Conservation (phyloP, 768 basidiomycete genomes). For the Trametes elegans region DNA sequence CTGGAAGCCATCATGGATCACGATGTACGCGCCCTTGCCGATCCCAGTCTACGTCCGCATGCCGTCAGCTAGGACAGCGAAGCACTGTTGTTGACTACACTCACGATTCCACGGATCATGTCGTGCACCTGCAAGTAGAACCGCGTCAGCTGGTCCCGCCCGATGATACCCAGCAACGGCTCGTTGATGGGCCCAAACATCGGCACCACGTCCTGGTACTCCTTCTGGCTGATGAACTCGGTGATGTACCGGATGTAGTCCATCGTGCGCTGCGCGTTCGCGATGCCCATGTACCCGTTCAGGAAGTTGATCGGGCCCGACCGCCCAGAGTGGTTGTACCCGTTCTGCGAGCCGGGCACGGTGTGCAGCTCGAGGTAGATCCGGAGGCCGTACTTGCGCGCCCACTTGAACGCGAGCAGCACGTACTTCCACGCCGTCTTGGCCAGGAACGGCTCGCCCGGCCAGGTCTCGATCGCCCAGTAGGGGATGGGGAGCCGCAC, state of each 20-base stretch:
- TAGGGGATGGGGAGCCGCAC: slow-evolving; percentile 79
- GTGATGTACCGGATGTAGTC: slow-evolving; percentile 75
- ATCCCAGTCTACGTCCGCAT: slow-evolving; percentile 40
- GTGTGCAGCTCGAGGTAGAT: slow-evolving; percentile 82
- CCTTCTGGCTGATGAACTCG: slow-evolving; percentile 81
- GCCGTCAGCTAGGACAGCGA: background rate
- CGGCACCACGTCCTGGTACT: slow-evolving; percentile 62
- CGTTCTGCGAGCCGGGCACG: slow-evolving; percentile 80
- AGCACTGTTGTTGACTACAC: slow-evolving; percentile 30
- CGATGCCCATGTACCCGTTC: slow-evolving; percentile 79
- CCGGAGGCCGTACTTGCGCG: slow-evolving; percentile 86
- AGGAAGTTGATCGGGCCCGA: slow-evolving; percentile 62
- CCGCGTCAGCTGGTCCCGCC: slow-evolving; percentile 49
- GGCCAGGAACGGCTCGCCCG: slow-evolving; percentile 76
- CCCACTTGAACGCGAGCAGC: slow-evolving; percentile 77
- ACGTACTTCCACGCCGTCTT: slow-evolving; percentile 84
- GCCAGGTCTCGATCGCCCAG: slow-evolving; percentile 76
- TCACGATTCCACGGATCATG: slow-evolving; percentile 75
- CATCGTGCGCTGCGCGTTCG: slow-evolving; percentile 81
- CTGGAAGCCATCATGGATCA: slow-evolving; percentile 56
- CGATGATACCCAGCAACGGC: slow-evolving; percentile 53
- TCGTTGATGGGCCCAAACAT: slow-evolving; percentile 71
- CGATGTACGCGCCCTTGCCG: slow-evolving; percentile 62
- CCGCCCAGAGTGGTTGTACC: slow-evolving; percentile 61
- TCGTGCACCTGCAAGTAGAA: slow-evolving; percentile 63